Percentiles rank a stretch among this genome's conserved stretches.
Evolutionary conservation across 345 rosid genomes (phyloP).

Genomic region (Citrus mangshanensis): DNA sequence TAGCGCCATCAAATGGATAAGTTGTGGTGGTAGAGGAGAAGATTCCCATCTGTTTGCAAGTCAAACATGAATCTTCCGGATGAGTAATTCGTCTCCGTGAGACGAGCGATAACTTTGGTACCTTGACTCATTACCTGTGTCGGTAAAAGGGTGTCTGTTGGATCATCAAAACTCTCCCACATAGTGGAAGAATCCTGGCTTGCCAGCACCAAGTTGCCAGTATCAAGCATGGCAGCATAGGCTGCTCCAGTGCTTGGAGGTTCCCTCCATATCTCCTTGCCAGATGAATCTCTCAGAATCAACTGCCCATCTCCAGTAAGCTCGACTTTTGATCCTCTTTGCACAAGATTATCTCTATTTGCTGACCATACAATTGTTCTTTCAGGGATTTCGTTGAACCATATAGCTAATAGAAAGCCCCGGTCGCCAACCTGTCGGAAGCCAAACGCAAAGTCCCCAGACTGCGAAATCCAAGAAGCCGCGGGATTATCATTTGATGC

Average conservation of each 20-base stretch:
- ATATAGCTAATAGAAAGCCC: constrained; percentile 30
- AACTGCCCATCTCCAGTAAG: constrained; percentile 13
- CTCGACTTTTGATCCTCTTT: constrained; percentile 9
- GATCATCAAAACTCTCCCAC: constrained; percentile 48
- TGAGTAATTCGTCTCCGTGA: constrained; percentile 31
- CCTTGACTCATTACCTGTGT: constrained; percentile 29
- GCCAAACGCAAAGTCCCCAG: constrained; percentile 46
- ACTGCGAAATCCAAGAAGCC: constrained; percentile 20
- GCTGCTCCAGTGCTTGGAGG: constrained; percentile 10
- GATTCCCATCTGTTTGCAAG: constrained; percentile 36
- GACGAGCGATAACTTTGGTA: constrained; percentile 20
- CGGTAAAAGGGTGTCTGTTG: constrained; percentile 57
- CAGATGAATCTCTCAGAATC: constrained; percentile 33
- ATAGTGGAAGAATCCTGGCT: not conserved
- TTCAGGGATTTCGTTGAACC: constrained; percentile 34
- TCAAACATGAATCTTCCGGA: constrained; percentile 33
- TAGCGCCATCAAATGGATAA: constrained; percentile 12
- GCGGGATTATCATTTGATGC: not conserved
- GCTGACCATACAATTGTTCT: constrained; percentile 44
- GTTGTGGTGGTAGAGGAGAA: constrained; percentile 21
- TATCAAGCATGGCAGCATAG: constrained; percentile 45
- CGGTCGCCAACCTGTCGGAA: constrained; percentile 15
- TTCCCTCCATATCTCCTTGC: constrained; percentile 24
- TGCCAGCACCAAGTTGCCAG: constrained; percentile 49
- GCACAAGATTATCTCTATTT: constrained; percentile 25